Evolutionary conservation across 2,329 filamentous ascomycete genomes (phyloP).

Genomic region (Mycosphaerella arachidis): DNA sequence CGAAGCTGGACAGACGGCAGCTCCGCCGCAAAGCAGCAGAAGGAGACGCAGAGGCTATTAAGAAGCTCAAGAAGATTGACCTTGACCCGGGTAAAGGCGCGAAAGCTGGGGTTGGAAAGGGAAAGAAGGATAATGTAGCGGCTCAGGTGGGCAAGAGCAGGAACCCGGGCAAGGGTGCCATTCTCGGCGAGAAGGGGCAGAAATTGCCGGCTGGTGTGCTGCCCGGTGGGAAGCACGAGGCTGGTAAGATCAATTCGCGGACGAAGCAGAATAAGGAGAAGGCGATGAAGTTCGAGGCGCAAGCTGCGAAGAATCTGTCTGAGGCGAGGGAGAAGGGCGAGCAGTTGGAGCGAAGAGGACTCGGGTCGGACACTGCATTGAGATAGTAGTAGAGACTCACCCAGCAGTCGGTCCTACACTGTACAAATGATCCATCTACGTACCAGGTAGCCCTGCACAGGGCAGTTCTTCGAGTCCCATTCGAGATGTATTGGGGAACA

Average conservation of each 20-base stretch:
- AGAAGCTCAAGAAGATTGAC: constrained; percentile 24
- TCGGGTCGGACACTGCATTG: constrained; percentile 16
- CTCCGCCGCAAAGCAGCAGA: constrained; percentile 29
- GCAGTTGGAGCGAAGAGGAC: constrained; percentile 18
- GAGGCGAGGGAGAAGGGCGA: constrained; percentile 27
- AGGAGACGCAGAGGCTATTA: constrained; percentile 28
- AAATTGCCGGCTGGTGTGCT: constrained; percentile 32
- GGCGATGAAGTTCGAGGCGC: constrained; percentile 24
- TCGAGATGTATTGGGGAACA: no score
- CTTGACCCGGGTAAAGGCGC: constrained; percentile 28
- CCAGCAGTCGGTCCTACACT: neutral
- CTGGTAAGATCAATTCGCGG: constrained; percentile 28
- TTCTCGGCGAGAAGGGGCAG: constrained; percentile 30
- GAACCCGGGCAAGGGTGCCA: constrained; percentile 20
- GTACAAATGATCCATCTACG: constrained; percentile 2
- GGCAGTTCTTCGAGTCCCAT: neutral
- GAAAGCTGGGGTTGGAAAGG: constrained; percentile 27
- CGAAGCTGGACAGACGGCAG: constrained; percentile 49
- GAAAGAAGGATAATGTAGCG: constrained; percentile 24
- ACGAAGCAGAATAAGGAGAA: constrained; percentile 28
- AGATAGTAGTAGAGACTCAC: constrained; percentile 4
- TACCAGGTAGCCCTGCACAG: neutral
- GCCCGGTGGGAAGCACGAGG: constrained; percentile 30
- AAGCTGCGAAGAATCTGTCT: constrained; percentile 25
- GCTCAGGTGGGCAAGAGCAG: constrained; percentile 18